Evolutionary conservation across 179 eudicot species (phyloP).

Genomic region (Amaranthus tricolor): DNA sequence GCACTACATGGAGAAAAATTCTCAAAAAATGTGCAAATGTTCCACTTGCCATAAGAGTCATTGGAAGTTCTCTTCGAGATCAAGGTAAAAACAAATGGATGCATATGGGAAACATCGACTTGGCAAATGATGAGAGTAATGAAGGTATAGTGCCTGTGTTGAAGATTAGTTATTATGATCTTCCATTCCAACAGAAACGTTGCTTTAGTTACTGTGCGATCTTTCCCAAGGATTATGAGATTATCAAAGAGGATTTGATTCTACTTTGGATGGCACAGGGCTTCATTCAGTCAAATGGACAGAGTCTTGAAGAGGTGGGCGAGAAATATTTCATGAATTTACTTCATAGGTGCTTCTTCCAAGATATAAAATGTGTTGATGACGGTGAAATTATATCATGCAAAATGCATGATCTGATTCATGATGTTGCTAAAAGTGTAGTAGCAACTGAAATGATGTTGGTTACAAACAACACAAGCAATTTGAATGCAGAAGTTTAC

Average conservation of each 20-base stretch:
- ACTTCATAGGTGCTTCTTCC: slow-evolving; percentile 36
- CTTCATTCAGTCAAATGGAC: slow-evolving; percentile 19
- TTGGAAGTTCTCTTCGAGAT: slow-evolving; percentile 3
- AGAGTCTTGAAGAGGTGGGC: slow-evolving; percentile 29
- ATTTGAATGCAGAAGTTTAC: neutral
- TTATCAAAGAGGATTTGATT: slow-evolving; percentile 31
- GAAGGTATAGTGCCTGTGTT: neutral
- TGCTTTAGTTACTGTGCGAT: slow-evolving; percentile 43
- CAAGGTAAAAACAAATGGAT: slow-evolving; percentile 6
- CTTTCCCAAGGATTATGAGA: slow-evolving; percentile 34
- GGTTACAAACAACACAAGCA: neutral
- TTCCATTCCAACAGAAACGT: slow-evolving; percentile 28
- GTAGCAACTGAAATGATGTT: slow-evolving; percentile 1
- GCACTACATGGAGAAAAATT: neutral
- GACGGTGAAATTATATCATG: slow-evolving; percentile 19
- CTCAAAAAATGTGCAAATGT: slow-evolving; percentile 9
- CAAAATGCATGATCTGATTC: slow-evolving; percentile 43
- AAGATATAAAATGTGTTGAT: slow-evolving; percentile 22
- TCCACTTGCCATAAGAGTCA: slow-evolving; percentile 18
- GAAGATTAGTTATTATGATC: slow-evolving; percentile 25
- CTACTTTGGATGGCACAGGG: slow-evolving; percentile 46
- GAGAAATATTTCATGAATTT: slow-evolving; percentile 29
- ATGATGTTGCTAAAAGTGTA: slow-evolving; percentile 34
- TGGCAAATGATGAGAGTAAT: neutral
- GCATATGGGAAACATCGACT: neutral